phyloP scores from a whole-genome alignment of 306 rosid species.

The Dryas drummondii region DNA sequence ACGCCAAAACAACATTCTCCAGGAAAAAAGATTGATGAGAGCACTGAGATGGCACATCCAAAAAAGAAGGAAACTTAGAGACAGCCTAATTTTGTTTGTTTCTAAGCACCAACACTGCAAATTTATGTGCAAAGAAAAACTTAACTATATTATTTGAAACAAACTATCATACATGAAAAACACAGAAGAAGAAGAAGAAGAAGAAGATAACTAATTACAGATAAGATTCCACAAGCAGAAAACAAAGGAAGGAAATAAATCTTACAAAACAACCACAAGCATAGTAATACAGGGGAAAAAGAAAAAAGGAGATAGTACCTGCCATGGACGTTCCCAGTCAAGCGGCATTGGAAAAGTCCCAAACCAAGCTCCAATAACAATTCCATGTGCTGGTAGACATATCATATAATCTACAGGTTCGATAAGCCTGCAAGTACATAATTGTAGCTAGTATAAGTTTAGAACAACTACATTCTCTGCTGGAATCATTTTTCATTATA shows the following conservation, averaged over 20 bases:
- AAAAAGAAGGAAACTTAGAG: background rate
- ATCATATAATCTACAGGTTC: constrained; percentile 63
- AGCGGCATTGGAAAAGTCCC: constrained; percentile 99
- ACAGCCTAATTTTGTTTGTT: background rate
- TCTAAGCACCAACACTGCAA: background rate
- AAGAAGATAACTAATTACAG: background rate
- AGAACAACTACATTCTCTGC: background rate
- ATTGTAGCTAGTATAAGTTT: background rate
- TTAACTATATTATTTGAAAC: background rate
- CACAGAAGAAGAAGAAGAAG: background rate
- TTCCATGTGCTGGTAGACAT: constrained; percentile 88
- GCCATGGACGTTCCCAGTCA: constrained; percentile 98
- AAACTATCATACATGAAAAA: background rate
- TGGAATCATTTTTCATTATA: background rate
- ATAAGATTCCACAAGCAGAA: background rate
- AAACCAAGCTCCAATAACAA: constrained; percentile 88
- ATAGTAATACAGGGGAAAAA: background rate
- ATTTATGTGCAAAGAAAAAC: background rate
- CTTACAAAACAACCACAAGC: background rate
- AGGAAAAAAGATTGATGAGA: background rate
- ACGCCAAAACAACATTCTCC: background rate
- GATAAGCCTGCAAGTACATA: constrained; percentile 50
- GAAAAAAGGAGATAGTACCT: constrained; percentile 43
- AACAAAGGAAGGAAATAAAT: background rate
- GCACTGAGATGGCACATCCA: background rate